Conservation (phyloP, 2,329 filamentous ascomycete genomes). For the Aspergillus nomiae region DNA sequence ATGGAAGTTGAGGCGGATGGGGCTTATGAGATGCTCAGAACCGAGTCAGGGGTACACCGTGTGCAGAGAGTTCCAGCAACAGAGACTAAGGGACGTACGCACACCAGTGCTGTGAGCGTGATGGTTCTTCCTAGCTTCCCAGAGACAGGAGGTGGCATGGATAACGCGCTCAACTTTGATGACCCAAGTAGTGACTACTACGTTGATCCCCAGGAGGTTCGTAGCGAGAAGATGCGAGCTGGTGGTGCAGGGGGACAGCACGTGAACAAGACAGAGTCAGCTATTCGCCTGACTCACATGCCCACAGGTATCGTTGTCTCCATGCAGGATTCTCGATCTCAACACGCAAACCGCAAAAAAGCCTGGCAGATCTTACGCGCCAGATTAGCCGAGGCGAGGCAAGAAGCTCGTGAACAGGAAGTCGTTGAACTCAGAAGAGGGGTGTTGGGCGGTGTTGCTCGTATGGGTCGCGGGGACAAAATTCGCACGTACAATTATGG, state of each 20-base stretch:
- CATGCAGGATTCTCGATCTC: constrained; percentile 91
- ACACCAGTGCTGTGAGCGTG: constrained; percentile 89
- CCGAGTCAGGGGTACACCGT: constrained; percentile 90
- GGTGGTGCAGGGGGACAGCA: constrained; percentile 93
- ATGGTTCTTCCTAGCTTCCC: constrained; percentile 88
- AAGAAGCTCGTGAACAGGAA: constrained; percentile 83
- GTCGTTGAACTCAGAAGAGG: constrained; percentile 72
- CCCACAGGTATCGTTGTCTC: constrained; percentile 84
- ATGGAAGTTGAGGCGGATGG: constrained; percentile 77
- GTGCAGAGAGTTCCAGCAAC: constrained; percentile 93
- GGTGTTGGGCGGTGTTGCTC: constrained; percentile 72
- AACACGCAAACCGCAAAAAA: constrained; percentile 82
- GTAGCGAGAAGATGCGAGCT: constrained; percentile 85
- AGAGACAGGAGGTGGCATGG: constrained; percentile 50
- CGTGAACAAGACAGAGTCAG: constrained; percentile 97
- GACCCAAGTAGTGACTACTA: constrained; percentile 92
- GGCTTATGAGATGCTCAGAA: constrained; percentile 78
- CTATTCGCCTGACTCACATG: constrained; percentile 85
- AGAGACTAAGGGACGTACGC: constrained; percentile 85
- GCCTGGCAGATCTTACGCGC: constrained; percentile 86
- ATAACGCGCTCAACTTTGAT: constrained; percentile 65
- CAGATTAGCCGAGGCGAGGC: constrained; percentile 74
- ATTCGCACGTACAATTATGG: constrained; percentile 86
- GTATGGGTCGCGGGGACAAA: constrained; percentile 90
- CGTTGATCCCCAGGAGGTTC: constrained; percentile 80